Evolutionary conservation across 2,329 filamentous ascomycete genomes (phyloP).

Genomic region (Fusarium globosum): DNA sequence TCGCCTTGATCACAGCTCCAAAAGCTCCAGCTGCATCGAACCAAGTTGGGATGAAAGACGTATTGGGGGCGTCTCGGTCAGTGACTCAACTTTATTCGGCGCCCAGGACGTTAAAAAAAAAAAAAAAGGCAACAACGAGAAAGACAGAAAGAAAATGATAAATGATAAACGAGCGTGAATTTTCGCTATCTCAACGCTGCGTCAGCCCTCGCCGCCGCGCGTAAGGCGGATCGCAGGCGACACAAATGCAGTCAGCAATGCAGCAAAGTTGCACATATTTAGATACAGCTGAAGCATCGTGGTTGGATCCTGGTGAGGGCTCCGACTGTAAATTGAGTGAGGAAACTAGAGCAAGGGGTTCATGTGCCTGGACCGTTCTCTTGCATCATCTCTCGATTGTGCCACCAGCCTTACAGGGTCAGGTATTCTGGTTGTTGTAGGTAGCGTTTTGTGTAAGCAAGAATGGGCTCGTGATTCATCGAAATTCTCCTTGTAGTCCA

Average conservation of each 20-base stretch:
- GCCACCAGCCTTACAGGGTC: neutral
- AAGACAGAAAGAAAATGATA: neutral
- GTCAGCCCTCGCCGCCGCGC: constrained; percentile 1
- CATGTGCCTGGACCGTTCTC: neutral
- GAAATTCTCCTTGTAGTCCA: neutral
- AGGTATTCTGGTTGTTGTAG: neutral
- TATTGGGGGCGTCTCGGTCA: neutral
- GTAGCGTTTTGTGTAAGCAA: neutral
- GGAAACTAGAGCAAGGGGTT: neutral
- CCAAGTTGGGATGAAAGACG: neutral
- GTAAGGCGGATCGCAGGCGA: neutral
- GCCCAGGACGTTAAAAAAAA: neutral
- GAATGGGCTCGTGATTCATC: neutral
- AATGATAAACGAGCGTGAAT: neutral
- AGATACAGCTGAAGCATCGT: neutral
- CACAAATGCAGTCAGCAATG: constrained; percentile 2
- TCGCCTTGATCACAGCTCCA: neutral
- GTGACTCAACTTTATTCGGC: neutral
- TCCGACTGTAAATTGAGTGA: neutral
- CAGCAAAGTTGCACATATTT: neutral
- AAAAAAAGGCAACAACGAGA: neutral
- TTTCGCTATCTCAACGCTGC: neutral
- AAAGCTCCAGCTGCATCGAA: neutral
- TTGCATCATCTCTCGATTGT: neutral
- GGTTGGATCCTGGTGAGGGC: neutral